These are phyloP conservation scores for Phytopythium ostracodes DNA, from an alignment of 352 stramenopile genomes.

Conservation along the genomic window DNA sequence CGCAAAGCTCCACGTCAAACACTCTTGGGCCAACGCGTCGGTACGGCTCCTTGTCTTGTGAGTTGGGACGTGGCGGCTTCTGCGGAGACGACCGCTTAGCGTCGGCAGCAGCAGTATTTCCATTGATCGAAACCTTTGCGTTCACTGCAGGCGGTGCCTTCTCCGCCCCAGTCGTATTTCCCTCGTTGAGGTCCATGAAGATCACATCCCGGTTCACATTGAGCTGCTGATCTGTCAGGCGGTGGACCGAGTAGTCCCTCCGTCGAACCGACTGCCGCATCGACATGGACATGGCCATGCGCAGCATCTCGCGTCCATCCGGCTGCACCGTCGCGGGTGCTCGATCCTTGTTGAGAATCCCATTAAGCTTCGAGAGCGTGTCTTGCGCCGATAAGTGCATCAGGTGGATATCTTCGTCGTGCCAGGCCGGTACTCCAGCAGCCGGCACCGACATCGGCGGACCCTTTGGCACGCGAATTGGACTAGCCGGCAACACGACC, in stretches of 20 bases:
- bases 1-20: conserved; percentile 57
- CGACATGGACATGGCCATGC: conserved; percentile 53
- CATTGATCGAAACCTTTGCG: too few relatives aligned
- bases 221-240: conserved; percentile 21
- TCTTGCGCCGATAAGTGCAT: conserved; percentile 63
- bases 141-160: background rate
- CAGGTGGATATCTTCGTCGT: conserved; percentile 48
- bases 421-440: conserved; percentile 17
- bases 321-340: conserved; percentile 14
- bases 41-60: conserved; percentile 15
- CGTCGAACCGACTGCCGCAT: conserved; percentile 50
- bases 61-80: background rate
- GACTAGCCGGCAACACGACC: conserved; percentile 32
- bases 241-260: conserved; percentile 55
- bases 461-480: conserved; percentile 32
- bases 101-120: background rate
- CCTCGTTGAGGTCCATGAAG: conserved; percentile 37
- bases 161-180: background rate
- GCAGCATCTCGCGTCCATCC: conserved; percentile 23
- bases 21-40: conserved; percentile 8
- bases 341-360: conserved; percentile 46
- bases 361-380: conserved; percentile 58
- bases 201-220: conserved; percentile 66
- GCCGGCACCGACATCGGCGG: conserved; percentile 25
- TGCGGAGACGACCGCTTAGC: background rate